Evolutionary conservation across 495 filamentous ascomycete genomes (phyloP).

Genomic region (Durotheca rogersii): DNA sequence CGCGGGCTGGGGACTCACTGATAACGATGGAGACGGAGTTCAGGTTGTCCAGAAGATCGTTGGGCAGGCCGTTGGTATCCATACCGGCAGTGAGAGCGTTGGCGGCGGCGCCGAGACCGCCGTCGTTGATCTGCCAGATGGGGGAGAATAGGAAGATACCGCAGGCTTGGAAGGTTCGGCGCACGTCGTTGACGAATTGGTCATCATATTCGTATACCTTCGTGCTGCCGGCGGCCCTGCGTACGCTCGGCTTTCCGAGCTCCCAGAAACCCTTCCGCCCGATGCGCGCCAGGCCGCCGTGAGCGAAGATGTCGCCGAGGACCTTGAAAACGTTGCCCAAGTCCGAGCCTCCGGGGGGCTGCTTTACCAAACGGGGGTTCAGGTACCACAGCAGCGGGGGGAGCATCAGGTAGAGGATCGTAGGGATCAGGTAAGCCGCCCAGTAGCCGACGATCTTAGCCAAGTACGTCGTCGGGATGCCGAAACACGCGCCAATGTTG

Average conservation of each 20-base stretch:
- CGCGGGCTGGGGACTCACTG: slow-evolving; percentile 18
- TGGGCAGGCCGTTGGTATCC: slow-evolving; percentile 63
- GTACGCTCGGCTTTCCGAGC: slow-evolving; percentile 55
- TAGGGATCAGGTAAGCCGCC: slow-evolving; percentile 68
- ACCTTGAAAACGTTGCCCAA: slow-evolving; percentile 57
- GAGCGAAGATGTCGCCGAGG: slow-evolving; percentile 47
- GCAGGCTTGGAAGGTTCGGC: slow-evolving; percentile 53
- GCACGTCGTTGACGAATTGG: slow-evolving; percentile 54
- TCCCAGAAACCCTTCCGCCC: slow-evolving; percentile 61
- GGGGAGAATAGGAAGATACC: slow-evolving; percentile 59
- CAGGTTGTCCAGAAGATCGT: slow-evolving; percentile 73
- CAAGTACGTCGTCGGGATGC: slow-evolving; percentile 49
- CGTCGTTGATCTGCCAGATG: slow-evolving; percentile 61
- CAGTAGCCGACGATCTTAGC: slow-evolving; percentile 64
- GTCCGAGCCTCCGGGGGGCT: slow-evolving; percentile 55
- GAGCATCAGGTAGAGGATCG: slow-evolving; percentile 57
- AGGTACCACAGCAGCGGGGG: slow-evolving; percentile 52
- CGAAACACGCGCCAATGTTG: slow-evolving; percentile 69
- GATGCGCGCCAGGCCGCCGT: slow-evolving; percentile 52
- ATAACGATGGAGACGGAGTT: slow-evolving; percentile 73
- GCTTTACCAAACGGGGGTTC: slow-evolving; percentile 49
- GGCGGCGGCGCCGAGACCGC: slow-evolving; percentile 45
- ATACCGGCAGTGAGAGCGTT: slow-evolving; percentile 61
- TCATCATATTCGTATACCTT: slow-evolving; percentile 46
- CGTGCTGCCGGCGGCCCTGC: slow-evolving; percentile 49